phyloP scores from a whole-genome alignment of 371 early-diverging fungal species.

The Apophysomyces ossiformis region DNA sequence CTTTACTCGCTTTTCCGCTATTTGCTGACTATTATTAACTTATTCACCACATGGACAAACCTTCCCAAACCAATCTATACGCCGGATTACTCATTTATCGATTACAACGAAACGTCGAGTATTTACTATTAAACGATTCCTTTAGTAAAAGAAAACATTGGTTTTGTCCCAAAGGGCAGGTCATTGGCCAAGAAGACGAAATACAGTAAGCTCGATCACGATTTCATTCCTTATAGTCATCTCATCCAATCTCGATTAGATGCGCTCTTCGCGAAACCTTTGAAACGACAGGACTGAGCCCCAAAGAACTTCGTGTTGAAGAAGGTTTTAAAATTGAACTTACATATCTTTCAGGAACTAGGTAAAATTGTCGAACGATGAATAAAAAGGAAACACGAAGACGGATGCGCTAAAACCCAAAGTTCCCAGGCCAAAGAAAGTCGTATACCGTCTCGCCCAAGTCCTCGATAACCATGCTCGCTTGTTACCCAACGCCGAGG shows the following conservation, averaged over 20 bases:
- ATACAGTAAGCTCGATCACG: slow-evolving; percentile 64
- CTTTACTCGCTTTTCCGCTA: slow-evolving; percentile 3
- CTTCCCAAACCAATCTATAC: slow-evolving; percentile 48
- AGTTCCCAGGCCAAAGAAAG: slow-evolving; percentile 70
- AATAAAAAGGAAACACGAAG: not conserved
- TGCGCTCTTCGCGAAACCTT: slow-evolving; percentile 80
- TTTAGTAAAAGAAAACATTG: slow-evolving; percentile 83
- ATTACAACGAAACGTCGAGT: slow-evolving; percentile 77
- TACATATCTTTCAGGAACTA: slow-evolving; percentile 80
- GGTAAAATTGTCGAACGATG: slow-evolving; percentile 35
- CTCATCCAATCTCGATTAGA: slow-evolving; percentile 39
- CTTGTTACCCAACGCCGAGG: slow-evolving; percentile 69
- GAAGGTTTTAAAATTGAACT: slow-evolving; percentile 80
- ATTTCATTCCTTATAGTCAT: not conserved
- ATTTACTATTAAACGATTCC: slow-evolving; percentile 83
- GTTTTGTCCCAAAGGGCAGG: slow-evolving; percentile 85
- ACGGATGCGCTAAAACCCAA: not conserved
- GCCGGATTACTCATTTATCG: slow-evolving; percentile 82
- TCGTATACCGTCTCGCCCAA: slow-evolving; percentile 78
- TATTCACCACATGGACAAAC: slow-evolving; percentile 43
- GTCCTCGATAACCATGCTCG: slow-evolving; percentile 63
- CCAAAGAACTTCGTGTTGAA: slow-evolving; percentile 74
- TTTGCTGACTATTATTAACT: slow-evolving; percentile 5
- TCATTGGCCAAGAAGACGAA: slow-evolving; percentile 81
- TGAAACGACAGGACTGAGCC: slow-evolving; percentile 75